Evolutionary conservation across 495 filamentous ascomycete species (phyloP), one percentile per base, ranked within the genome.

Genomic region (Cudoniella acicularis): DNA sequence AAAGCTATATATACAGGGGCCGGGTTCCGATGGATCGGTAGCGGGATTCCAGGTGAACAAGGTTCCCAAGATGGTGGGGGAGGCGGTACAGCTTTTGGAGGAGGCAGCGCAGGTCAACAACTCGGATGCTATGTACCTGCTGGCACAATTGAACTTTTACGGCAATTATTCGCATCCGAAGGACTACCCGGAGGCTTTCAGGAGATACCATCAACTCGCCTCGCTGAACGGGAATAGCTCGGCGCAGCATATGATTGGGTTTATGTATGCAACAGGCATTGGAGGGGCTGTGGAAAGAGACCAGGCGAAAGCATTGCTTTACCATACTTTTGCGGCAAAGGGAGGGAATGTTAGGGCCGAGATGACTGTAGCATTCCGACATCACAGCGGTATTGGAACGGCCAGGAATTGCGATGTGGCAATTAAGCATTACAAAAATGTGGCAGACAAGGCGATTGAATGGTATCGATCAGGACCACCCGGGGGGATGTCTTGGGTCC

Each of bases 91-190:
- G 52, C 79, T 93, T 47, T 77, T 99, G 54, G 81, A 90, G 65
- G 76, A 83, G 41, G 90, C 95, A 21, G 89, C 90, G 25, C 73
- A 83, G 23, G 75, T 87, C 59, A 86, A 87, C 55, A 89, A 94
- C 67, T 77, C 90, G 1, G 94, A 98, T 71, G 95, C 95, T 22
- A 86, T 97, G 49, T 96, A 87, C 69, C 76, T 96, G 17, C 77
- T 99, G 17, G 95, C 90, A 27, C 90, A 98, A 72, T 88, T 98
- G 85, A 96, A 92, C 70, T 96, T 97, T 72, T 91, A 94, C 69
- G 95, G 94, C 70, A 96, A 97, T 71, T 98, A 83, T 72, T 86
- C 91, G 4, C 81, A 97, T 70, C 92, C 94, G 2, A 81, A 86
- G 54, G 85, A 96, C 69, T 92, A 96, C 71, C 78, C 77, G 49